Evolutionary conservation across 1,284 basidiomycete genomes (phyloP).

Genomic region (Golubevia pallescens): DNA sequence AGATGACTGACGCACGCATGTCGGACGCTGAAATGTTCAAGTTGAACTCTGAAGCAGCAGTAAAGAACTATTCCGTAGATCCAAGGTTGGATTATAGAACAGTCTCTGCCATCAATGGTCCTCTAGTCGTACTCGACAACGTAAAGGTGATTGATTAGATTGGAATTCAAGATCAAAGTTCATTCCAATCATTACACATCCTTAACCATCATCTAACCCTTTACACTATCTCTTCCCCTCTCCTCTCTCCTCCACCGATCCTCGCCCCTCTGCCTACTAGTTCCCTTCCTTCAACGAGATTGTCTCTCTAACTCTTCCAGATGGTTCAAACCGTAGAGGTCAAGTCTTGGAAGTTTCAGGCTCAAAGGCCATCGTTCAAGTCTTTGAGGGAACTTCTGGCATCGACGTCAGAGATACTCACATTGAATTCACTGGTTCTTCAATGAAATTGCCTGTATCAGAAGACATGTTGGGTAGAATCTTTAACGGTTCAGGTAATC

Average conservation of each 20-base stretch:
- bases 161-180: not conserved
- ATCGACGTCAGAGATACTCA: constrained; percentile 97
- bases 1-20: too few relatives aligned
- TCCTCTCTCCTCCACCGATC: constrained; percentile 66
- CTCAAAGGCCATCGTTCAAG: constrained; percentile 96
- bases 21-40: too few relatives aligned
- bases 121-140: constrained; percentile 92
- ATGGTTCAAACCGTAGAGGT: constrained; percentile 91
- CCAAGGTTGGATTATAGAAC: constrained; percentile 75
- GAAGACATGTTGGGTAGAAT: constrained; percentile 99
- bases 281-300: constrained; percentile 99
- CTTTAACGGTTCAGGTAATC: constrained; percentile 98
- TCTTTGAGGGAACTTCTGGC: constrained; percentile 97
- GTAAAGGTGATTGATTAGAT: constrained; percentile 74
- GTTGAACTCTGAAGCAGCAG: constrained; percentile 64
- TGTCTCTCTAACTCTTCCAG: constrained; percentile 91
- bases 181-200: too few relatives aligned
- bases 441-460: constrained; percentile 99
- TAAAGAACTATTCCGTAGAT: constrained; percentile 70
- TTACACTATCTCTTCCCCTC: constrained; percentile 17
- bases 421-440: constrained; percentile 96
- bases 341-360: constrained; percentile 98
- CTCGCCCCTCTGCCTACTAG: constrained; percentile 8
- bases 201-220: too few relatives aligned
- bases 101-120: constrained; percentile 68